Conservation (phyloP, 257 asterid genomes). For the Fraxinus excelsior region DNA sequence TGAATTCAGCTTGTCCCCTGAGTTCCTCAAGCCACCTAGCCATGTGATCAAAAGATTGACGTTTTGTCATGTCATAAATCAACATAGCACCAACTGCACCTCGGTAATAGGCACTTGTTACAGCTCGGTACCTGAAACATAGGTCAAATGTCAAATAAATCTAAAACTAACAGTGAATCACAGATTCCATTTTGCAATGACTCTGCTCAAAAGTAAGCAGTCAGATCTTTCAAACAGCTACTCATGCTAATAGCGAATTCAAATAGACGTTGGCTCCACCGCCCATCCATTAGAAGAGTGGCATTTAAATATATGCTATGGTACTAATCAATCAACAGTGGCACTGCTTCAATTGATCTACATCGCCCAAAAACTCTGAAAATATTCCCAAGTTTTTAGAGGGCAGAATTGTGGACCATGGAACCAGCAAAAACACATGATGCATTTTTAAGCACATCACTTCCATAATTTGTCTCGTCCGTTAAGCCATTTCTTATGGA, state of each 20-base stretch:
- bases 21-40: conserved; percentile 91
- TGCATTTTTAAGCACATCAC: neutral
- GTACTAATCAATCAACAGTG: neutral
- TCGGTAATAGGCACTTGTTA: conserved; percentile 86
- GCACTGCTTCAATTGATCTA: neutral
- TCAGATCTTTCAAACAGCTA: neutral
- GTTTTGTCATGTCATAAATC: conserved; percentile 79
- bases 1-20: conserved; percentile 82
- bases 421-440: neutral
- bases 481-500: neutral
- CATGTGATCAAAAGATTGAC: conserved; percentile 88
- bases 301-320: neutral
- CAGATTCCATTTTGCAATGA: neutral
- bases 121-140: conserved; percentile 72
- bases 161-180: neutral
- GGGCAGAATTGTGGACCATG: neutral
- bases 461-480: neutral
- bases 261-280: neutral
- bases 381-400: neutral
- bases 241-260: neutral
- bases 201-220: neutral
- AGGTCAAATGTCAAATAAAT: neutral
- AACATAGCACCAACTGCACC: conserved; percentile 97
- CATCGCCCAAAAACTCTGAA: neutral
- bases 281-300: neutral